A percentile compares a stretch with the other conserved stretches of the same genome.
Conservation (phyloP, 2,329 filamentous ascomycete genomes). For the Domatiomyces catenatus region DNA sequence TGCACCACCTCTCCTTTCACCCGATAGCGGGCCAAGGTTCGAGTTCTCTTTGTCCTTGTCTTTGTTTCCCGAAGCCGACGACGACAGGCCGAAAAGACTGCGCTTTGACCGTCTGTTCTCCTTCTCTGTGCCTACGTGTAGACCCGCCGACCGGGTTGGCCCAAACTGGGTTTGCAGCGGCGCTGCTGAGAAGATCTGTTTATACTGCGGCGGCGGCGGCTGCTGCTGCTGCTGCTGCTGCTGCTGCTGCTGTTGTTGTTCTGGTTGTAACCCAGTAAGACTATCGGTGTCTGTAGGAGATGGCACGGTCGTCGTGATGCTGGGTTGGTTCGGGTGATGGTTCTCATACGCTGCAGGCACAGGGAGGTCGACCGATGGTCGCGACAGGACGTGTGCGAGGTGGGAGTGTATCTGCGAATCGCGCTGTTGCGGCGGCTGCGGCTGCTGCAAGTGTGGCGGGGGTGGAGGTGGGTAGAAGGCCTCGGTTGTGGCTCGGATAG, state of each 20-base stretch:
- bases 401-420: not conserved
- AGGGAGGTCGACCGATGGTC: not conserved
- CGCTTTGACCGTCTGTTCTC: conserved; percentile 13
- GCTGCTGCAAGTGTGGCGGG: not conserved
- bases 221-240: conserved; percentile 2
- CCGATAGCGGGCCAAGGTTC: conserved; percentile 7
- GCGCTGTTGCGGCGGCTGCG: not conserved
- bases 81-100: conserved; percentile 12
- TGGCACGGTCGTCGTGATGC: conserved; percentile 1
- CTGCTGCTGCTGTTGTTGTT: conserved; percentile 2
- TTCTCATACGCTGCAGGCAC: not conserved
- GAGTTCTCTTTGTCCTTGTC: conserved; percentile 13
- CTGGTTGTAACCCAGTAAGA: not conserved
- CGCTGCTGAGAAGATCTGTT: conserved; percentile 4
- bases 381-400: not conserved
- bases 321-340: not conserved
- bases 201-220: not conserved
- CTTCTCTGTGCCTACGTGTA: conserved; percentile 11
- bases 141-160: conserved; percentile 10
- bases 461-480: not conserved
- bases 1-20: conserved; percentile 5
- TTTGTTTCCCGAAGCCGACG: conserved; percentile 13
- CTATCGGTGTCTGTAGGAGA: not conserved
- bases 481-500: not conserved
- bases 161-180: conserved; percentile 15